These are phyloP conservation scores for Phytopythium vexans DNA, from an alignment of 352 stramenopile genomes.

Conservation along the genomic window DNA sequence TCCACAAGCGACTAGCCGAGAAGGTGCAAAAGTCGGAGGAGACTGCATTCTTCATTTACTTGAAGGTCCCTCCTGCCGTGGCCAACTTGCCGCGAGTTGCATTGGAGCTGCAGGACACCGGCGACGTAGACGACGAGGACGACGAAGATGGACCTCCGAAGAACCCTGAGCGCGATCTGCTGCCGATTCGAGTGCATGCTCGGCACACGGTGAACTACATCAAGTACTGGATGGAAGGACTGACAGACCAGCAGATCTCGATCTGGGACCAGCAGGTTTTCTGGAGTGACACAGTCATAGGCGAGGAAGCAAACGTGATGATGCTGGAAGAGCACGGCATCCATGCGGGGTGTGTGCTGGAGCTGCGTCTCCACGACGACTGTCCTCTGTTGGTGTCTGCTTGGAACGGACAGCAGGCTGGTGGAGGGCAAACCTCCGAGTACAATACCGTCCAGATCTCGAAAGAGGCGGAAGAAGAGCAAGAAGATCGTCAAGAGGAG, in stretches of 20 bases:
- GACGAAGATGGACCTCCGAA: slow-evolving; percentile 18
- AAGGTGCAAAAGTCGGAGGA: slow-evolving; percentile 51
- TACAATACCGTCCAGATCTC: slow-evolving; percentile 85
- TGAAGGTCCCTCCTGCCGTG: slow-evolving; percentile 59
- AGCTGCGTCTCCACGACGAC: slow-evolving; percentile 75
- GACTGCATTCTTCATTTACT: slow-evolving; percentile 57
- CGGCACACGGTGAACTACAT: slow-evolving; percentile 78
- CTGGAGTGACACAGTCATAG: slow-evolving; percentile 74
- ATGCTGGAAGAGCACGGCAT: slow-evolving; percentile 72
- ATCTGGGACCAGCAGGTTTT: slow-evolving; percentile 81
- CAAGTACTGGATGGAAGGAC: slow-evolving; percentile 80
- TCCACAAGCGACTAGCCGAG: slow-evolving; percentile 46
- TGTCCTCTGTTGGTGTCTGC: slow-evolving; percentile 63
- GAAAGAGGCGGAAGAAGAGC: slow-evolving; percentile 76
- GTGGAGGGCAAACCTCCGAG: slow-evolving; percentile 20
- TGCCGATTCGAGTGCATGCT: slow-evolving; percentile 62
- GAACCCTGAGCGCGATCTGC: slow-evolving; percentile 15
- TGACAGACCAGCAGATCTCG: slow-evolving; percentile 75
- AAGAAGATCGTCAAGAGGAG: slow-evolving; percentile 70
- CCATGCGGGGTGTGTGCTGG: slow-evolving; percentile 53
- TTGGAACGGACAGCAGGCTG: slow-evolving; percentile 53
- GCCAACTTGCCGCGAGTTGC: slow-evolving; percentile 61
- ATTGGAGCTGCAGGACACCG: slow-evolving; percentile 67
- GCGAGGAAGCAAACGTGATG: slow-evolving; percentile 73
- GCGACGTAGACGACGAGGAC: slow-evolving; percentile 7